Base-by-base conservation (phyloP, 148 eudicot genomes). In the Polygonum aviculare region DNA sequence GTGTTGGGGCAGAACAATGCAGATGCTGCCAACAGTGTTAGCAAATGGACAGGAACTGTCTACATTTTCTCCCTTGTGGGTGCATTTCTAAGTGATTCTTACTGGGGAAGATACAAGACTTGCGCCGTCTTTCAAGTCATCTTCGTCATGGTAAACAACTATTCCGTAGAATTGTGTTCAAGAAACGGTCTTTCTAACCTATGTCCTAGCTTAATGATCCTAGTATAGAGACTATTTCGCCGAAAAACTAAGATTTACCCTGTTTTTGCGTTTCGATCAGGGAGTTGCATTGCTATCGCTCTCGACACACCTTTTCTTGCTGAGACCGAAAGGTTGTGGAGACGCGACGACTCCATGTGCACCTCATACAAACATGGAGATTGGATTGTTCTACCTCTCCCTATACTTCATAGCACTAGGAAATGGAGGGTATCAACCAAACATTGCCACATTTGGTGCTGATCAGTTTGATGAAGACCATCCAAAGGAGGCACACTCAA, bases 31-130 rank as follows among this genome's bases (percentile, higher is more conserved):
- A 91, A 91, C 49, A 86, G 76, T 41, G 96, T 91, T 3, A 91
- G 96, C 86, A 90, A 87, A 84, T 90, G 95, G 96, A 90, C 92
- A 36, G 95, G 95, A 78, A 90, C 92, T 7, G 90, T 87, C 50
- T 91, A 89, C 70, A 69, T 91, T 39, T 91, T 87, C 80, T 89
- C 96, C 72, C 88, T 90, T 35, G 73, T 87, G 21, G 96, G 96
- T 54, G 93, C 93, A 12, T 87, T 91, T 80, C 91, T 91, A 22
- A 91, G 96, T 67, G 96, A 91, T 63, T 91, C 96, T 50, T 91
- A 91, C 48, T 91, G 88, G 96, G 96, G 96, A 12, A 70, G 96
- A 73, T 91, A 85, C 86, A 88, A 81, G 31, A 86, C 89, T 19
- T 91, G 96, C 79, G 87, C 93, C 77, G 78, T 91, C 35, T 91